Percentiles rank a stretch among this genome's conserved stretches.
Conservation (phyloP, 768 basidiomycete genomes). For the Hericium coralloides region DNA sequence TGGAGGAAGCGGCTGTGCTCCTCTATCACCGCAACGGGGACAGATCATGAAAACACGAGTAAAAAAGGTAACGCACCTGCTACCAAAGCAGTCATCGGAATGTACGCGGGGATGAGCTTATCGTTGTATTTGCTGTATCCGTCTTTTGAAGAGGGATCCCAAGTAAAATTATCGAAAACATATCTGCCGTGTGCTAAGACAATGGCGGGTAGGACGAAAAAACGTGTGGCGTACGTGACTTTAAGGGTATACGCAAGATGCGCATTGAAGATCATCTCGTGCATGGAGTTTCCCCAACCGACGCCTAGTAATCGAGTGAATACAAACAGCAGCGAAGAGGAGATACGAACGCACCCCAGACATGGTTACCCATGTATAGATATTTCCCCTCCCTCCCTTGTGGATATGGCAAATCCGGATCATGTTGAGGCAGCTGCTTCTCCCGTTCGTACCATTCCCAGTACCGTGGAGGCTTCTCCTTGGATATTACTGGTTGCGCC, state of each 20-base stretch:
- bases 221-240: slow-evolving; percentile 34
- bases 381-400: slow-evolving; percentile 9
- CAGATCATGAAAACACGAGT: background rate
- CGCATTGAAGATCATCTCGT: slow-evolving; percentile 46
- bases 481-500: background rate
- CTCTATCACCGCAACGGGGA: background rate
- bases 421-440: slow-evolving; percentile 4
- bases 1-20: too few species aligned
- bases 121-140: slow-evolving; percentile 36
- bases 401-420: slow-evolving; percentile 3
- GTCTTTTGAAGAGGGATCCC: slow-evolving; percentile 32
- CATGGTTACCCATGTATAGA: slow-evolving; percentile 7
- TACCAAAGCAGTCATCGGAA: slow-evolving; percentile 44
- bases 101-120: slow-evolving; percentile 38
- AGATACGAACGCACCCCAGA: background rate
- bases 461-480: slow-evolving; percentile 4
- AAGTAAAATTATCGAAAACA: slow-evolving; percentile 50
- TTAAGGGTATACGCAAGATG: slow-evolving; percentile 38
- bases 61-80: slow-evolving; percentile 27
- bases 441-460: slow-evolving; percentile 4
- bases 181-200: slow-evolving; percentile 17
- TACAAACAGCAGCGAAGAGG: too few species aligned
- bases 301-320: slow-evolving; percentile 22
- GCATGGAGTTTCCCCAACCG: slow-evolving; percentile 57
- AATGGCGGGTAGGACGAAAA: background rate